Evolutionary conservation across 2,329 filamentous ascomycete genomes (phyloP).

Genomic region (Fusarium coicis): DNA sequence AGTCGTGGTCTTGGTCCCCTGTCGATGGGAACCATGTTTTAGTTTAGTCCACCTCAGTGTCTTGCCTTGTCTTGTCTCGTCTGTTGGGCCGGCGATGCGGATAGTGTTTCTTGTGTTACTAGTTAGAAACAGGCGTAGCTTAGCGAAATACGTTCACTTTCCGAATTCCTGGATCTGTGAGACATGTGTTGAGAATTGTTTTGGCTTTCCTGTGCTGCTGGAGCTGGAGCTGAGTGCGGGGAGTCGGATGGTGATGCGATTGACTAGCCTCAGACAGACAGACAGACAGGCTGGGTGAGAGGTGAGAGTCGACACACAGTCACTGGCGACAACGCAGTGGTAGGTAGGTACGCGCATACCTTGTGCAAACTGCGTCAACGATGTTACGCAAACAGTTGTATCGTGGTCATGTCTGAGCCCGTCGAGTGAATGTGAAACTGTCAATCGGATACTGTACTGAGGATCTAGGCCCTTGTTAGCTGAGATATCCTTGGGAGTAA

Average conservation of each 20-base stretch:
- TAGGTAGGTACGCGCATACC: not conserved
- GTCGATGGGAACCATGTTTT: not conserved
- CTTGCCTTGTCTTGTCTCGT: not conserved
- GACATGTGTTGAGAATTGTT: not conserved
- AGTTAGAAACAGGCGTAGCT: slow-evolving; percentile 15
- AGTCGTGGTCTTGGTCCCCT: not conserved
- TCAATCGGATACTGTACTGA: not conserved
- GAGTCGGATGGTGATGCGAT: not conserved
- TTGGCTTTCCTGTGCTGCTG: not conserved
- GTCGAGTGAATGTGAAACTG: not conserved
- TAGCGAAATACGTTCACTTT: slow-evolving; percentile 3
- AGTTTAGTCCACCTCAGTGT: not conserved
- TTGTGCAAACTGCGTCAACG: not conserved
- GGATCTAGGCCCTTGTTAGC: not conserved
- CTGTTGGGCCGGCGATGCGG: slow-evolving; percentile 2
- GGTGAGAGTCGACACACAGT: not conserved
- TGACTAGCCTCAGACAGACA: not conserved
- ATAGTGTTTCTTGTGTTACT: slow-evolving; percentile 5
- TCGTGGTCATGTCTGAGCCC: not conserved
- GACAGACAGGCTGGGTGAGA: not conserved
- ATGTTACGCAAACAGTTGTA: not conserved
- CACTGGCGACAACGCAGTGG: not conserved
- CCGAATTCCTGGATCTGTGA: slow-evolving; percentile 6
- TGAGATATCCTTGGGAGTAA: not conserved
- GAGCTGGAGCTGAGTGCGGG: not conserved